Conservation (phyloP, 106 monocot species). For the Dendrobium chrysotoxum region DNA sequence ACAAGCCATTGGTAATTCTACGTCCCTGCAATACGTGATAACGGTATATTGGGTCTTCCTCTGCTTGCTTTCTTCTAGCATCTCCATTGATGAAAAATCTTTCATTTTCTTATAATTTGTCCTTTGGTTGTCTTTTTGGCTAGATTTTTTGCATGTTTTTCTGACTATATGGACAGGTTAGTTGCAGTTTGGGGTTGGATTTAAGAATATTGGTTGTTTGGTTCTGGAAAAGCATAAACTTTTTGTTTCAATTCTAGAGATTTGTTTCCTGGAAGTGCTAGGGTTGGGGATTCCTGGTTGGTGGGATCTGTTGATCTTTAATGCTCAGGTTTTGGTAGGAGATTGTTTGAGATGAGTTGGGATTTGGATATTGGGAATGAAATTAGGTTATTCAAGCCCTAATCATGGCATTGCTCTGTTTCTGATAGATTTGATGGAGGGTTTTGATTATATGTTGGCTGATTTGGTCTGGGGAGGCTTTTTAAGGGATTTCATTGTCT, state of each 20-base stretch:
- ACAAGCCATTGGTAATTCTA: constrained; percentile 1
- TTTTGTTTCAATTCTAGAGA: background rate
- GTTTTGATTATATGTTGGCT: background rate
- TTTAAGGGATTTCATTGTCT: background rate
- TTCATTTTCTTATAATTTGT: background rate
- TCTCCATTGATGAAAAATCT: too few species aligned
- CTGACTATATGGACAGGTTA: background rate
- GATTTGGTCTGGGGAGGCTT: background rate
- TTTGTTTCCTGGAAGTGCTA: background rate
- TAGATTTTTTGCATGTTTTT: background rate
- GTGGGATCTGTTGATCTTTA: background rate
- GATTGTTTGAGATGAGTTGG: background rate
- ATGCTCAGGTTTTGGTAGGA: background rate
- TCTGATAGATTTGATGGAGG: background rate
- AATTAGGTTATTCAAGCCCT: background rate
- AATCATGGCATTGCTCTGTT: background rate
- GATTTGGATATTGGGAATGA: background rate
- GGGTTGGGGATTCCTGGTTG: background rate
- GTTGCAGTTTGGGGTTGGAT: background rate
- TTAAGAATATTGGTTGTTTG: background rate
- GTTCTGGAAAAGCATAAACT: background rate
- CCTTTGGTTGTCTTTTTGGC: background rate
- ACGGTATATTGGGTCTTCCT: background rate
- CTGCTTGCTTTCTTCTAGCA: background rate
- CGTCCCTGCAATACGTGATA: background rate